Evolutionary conservation across 164 flowering plant genomes (phyloP).

Genomic region (Annona squamosa): DNA sequence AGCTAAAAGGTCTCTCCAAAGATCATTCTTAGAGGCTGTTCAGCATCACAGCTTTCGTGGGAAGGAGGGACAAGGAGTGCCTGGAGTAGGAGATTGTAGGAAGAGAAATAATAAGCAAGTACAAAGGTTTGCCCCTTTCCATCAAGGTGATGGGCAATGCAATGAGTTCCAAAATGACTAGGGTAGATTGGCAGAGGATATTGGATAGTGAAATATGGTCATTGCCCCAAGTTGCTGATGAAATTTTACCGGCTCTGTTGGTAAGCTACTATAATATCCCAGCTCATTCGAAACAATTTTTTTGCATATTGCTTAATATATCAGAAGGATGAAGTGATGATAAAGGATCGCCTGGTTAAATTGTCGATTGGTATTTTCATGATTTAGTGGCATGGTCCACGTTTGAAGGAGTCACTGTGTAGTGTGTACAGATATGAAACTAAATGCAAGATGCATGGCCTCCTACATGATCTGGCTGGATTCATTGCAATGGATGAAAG

Average conservation of each 20-base stretch:
- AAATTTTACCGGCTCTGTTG: neutral
- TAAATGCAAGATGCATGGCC: neutral
- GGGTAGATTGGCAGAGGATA: neutral
- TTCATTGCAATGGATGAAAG: neutral
- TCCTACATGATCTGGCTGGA: neutral
- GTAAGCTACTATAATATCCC: slow-evolving; percentile 1
- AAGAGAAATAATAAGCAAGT: neutral
- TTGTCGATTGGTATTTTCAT: neutral
- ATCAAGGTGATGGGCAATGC: neutral
- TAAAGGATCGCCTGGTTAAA: neutral
- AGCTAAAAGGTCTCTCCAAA: neutral
- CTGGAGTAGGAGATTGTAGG: neutral
- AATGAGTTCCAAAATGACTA: neutral
- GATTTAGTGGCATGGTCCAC: neutral
- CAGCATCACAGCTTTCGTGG: neutral
- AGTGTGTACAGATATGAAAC: neutral
- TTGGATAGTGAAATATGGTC: slow-evolving; percentile 1
- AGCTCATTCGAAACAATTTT: slow-evolving; percentile 1
- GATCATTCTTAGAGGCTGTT: neutral
- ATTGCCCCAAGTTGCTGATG: neutral
- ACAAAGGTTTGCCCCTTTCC: slow-evolving; percentile 1
- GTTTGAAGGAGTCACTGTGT: neutral
- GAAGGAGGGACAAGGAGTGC: neutral
- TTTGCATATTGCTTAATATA: neutral
- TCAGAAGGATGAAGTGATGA: neutral